Conservation (phyloP, 2,329 filamentous ascomycete species). For the Aspergillus quadrilineatus region DNA sequence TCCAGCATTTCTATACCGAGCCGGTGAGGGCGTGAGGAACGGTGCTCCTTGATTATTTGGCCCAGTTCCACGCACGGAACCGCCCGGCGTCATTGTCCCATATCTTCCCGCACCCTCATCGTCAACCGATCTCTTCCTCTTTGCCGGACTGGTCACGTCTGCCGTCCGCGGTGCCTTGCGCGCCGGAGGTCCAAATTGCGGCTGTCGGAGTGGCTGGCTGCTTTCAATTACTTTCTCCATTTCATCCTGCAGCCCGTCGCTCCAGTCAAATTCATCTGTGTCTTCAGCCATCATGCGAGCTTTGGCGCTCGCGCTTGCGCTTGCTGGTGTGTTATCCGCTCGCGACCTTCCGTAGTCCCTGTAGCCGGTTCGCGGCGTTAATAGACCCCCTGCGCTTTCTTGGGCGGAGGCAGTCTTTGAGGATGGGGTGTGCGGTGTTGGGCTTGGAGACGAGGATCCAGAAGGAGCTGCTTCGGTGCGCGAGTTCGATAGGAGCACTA, state of each 20-base stretch:
- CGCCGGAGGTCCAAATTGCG: constrained; percentile 28
- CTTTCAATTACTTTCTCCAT: constrained; percentile 24
- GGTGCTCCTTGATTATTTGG: constrained; percentile 4
- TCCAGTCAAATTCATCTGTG: constrained; percentile 40
- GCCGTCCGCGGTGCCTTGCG: constrained; percentile 38
- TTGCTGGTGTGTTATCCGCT: not conserved
- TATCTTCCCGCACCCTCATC: constrained; percentile 12
- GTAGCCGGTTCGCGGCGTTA: constrained; percentile 37
- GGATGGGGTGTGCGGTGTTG: constrained; percentile 27
- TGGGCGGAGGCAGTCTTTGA: not conserved
- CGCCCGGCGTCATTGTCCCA: constrained; percentile 6
- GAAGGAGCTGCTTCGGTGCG: constrained; percentile 43
- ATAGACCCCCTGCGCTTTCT: constrained; percentile 23
- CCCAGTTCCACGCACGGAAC: not conserved
- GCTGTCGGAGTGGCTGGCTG: constrained; percentile 24
- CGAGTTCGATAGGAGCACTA: constrained; percentile 50
- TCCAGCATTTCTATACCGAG: constrained; percentile 30
- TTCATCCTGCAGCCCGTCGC: constrained; percentile 36
- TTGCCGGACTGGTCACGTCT: constrained; percentile 34
- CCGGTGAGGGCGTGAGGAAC: constrained; percentile 35
- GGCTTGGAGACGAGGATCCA: not conserved
- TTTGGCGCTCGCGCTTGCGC: constrained; percentile 25
- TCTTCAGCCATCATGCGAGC: constrained; percentile 34
- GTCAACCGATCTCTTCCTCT: constrained; percentile 34
- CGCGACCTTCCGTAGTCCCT: not conserved